Conservation (phyloP, 495 filamentous ascomycete genomes). For the Annulohypoxylon moriforme region DNA sequence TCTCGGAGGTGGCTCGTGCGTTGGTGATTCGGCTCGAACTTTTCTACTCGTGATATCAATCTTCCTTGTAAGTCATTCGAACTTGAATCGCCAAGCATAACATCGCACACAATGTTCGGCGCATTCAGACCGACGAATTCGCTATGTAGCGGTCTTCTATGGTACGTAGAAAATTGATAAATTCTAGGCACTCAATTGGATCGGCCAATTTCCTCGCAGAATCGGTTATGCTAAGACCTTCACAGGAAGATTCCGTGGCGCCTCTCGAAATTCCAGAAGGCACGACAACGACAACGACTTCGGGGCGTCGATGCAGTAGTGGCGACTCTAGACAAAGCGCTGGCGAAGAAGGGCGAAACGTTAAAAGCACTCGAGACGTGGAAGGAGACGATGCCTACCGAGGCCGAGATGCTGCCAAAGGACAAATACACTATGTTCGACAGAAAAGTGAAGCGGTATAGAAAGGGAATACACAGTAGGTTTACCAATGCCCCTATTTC, state of each 20-base stretch:
- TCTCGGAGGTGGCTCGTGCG: conserved; percentile 30
- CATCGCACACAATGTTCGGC: conserved; percentile 72
- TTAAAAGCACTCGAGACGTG: conserved; percentile 83
- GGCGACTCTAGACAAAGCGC: conserved; percentile 76
- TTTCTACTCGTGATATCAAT: conserved; percentile 27
- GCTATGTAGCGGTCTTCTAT: conserved; percentile 83
- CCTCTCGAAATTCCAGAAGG: conserved; percentile 89
- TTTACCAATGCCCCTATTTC: conserved; percentile 40
- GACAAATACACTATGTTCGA: conserved; percentile 99
- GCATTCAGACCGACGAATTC: conserved; percentile 82
- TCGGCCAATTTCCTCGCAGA: neutral
- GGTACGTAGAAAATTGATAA: conserved; percentile 62
- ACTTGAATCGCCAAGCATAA: conserved; percentile 23
- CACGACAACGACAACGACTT: conserved; percentile 86
- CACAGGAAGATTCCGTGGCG: conserved; percentile 98
- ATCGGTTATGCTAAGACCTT: conserved; percentile 22
- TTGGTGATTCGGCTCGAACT: conserved; percentile 25
- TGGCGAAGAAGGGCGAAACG: conserved; percentile 74
- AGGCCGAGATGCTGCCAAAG: conserved; percentile 93
- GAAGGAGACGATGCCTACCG: conserved; percentile 94
- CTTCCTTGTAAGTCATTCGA: neutral
- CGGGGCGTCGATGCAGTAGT: conserved; percentile 87
- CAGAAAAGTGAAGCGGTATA: conserved; percentile 92
- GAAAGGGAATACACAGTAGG: conserved; percentile 97
- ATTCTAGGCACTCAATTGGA: neutral